A percentile compares a stretch with the other conserved stretches of the same genome.
These are phyloP conservation scores for Tillandsia leiboldiana DNA, from an alignment of 176 grass and related monocot genomes.

Conservation along the genomic window DNA sequence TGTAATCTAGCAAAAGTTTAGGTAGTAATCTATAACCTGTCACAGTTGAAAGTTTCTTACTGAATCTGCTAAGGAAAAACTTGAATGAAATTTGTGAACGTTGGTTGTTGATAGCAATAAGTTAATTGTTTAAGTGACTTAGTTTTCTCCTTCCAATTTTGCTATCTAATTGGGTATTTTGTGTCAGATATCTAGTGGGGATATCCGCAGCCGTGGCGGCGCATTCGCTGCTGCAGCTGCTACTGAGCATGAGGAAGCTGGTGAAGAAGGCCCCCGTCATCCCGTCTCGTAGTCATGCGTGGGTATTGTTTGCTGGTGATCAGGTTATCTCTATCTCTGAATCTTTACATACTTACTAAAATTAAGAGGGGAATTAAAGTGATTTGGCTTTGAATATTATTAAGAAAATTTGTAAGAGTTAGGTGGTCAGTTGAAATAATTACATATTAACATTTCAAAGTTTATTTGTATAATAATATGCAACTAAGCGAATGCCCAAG, in stretches of 20 bases:
- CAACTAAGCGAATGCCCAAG: too few relatives aligned
- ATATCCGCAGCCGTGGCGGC: conserved; percentile 47
- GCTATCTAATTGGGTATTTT: not conserved
- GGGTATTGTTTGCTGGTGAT: conserved; percentile 73
- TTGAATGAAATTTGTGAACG: not conserved
- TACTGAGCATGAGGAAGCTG: conserved; percentile 36
- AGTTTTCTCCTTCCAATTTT: too few relatives aligned
- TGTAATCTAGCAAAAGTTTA: too few relatives aligned
- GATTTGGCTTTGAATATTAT: too few relatives aligned
- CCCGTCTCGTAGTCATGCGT: conserved; percentile 35
- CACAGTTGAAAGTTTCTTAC: too few relatives aligned
- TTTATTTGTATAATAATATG: too few relatives aligned
- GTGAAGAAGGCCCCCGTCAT: conserved; percentile 39
- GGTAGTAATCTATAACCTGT: too few relatives aligned
- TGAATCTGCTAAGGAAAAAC: not conserved
- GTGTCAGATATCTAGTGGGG: conserved; percentile 59
- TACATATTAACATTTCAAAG: too few relatives aligned
- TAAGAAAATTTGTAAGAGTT: too few relatives aligned
- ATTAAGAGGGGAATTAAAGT: too few relatives aligned
- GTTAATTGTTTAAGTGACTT: too few relatives aligned
- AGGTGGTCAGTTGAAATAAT: too few relatives aligned
- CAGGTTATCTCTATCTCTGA: conserved; percentile 34
- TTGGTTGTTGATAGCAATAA: not conserved
- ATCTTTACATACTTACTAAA: not conserved
- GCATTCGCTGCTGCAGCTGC: conserved; percentile 58